phyloP scores from a whole-genome alignment of 345 rosid species.

The Pugionium dolabratum region DNA sequence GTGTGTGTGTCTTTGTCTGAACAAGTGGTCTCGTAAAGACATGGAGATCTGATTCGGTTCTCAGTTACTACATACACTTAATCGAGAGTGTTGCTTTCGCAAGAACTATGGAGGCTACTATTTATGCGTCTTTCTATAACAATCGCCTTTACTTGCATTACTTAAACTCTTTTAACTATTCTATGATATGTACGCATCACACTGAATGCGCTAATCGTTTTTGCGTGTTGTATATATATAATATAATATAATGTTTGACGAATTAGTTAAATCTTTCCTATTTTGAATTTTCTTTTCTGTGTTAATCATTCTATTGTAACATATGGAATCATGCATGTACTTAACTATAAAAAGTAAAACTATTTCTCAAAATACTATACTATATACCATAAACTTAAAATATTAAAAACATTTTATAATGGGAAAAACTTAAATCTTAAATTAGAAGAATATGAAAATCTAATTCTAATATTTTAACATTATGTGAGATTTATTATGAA shows the following conservation, averaged over 20 bases:
- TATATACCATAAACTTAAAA: too few species aligned
- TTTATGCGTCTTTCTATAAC: conserved; percentile 20
- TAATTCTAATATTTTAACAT: too few species aligned
- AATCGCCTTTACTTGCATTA: conserved; percentile 27
- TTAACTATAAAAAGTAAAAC: too few species aligned
- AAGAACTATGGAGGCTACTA: conserved; percentile 39
- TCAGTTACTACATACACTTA: conserved; percentile 38
- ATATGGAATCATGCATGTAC: background rate
- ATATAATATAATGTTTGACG: background rate
- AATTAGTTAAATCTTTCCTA: background rate
- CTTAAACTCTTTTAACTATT: conserved; percentile 20
- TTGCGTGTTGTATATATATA: background rate
- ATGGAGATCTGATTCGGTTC: conserved; percentile 37
- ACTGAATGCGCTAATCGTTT: conserved; percentile 7
- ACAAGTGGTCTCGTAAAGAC: conserved; percentile 38
- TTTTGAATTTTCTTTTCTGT: background rate
- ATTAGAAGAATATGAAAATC: too few species aligned
- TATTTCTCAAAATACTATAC: too few species aligned
- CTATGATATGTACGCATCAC: conserved; percentile 27
- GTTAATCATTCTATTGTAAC: background rate
- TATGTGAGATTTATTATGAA: too few species aligned
- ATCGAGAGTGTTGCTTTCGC: conserved; percentile 41
- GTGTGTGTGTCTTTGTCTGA: conserved; percentile 8
- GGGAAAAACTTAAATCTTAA: too few species aligned
- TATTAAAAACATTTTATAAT: too few species aligned